These are phyloP conservation scores for Dunaliella primolecta DNA, from an alignment of 139 green algal species.

Conservation along the genomic window DNA sequence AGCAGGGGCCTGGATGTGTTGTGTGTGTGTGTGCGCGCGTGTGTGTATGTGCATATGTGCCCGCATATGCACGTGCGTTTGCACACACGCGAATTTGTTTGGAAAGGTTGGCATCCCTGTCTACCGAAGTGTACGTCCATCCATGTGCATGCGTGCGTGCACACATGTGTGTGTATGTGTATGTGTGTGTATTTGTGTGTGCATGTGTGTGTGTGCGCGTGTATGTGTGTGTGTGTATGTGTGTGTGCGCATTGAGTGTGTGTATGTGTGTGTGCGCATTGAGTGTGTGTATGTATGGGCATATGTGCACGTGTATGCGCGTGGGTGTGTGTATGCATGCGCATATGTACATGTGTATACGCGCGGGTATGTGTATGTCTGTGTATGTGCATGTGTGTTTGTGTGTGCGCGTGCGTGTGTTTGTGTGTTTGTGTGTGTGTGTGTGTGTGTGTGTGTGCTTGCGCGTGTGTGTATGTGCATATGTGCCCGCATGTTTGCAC, in stretches of 20 bases:
- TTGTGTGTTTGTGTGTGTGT: background rate
- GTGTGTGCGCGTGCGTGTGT: background rate
- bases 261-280: background rate
- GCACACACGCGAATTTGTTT: no score
- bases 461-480: background rate
- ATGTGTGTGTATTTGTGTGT: background rate
- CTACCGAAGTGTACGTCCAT: no score
- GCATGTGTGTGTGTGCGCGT: background rate
- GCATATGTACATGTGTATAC: no score
- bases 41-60: no score
- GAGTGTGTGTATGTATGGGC: background rate
- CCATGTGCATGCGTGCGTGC: no score
- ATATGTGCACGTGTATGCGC: background rate
- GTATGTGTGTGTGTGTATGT: background rate
- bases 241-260: background rate
- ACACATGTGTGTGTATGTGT: background rate
- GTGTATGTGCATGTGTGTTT: background rate
- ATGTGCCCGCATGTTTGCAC: background rate
- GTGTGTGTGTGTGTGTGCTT: background rate
- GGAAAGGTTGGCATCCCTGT: no score
- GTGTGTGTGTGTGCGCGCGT: no score
- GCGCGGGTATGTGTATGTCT: no score
- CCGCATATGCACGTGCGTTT: no score
- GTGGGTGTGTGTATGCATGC: background rate
- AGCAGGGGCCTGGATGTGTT: slow-evolving; percentile 76